Percentiles rank a stretch among this genome's conserved stretches.
phyloP scores from a whole-genome alignment of 1,139 yeast genomes.

The Schwanniomyces etchellsii region DNA sequence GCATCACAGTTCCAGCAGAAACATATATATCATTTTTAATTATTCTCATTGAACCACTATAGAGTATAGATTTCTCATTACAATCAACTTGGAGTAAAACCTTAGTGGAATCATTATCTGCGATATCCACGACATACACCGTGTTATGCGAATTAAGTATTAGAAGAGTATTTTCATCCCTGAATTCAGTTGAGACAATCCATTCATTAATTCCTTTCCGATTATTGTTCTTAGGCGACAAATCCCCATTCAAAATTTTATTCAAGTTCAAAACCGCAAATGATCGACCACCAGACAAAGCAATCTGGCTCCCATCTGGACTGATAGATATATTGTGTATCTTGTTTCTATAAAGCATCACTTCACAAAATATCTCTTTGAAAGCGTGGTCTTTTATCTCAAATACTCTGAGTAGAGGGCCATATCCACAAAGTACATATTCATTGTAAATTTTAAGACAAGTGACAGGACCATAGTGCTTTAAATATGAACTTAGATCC shows the following conservation, averaged over 20 bases:
- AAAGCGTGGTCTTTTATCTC: slow-evolving; percentile 27
- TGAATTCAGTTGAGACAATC: slow-evolving; percentile 60
- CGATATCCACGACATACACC: slow-evolving; percentile 44
- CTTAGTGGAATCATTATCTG: slow-evolving; percentile 5
- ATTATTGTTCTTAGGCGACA: slow-evolving; percentile 5
- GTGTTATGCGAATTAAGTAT: slow-evolving; percentile 79
- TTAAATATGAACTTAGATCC: slow-evolving; percentile 12
- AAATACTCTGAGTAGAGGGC: slow-evolving; percentile 59
- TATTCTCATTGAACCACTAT: slow-evolving; percentile 72
- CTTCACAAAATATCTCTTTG: slow-evolving; percentile 30
- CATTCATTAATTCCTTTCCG: slow-evolving; percentile 68
- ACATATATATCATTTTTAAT: slow-evolving; percentile 42
- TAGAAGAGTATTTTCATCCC: slow-evolving; percentile 31
- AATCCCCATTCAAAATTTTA: slow-evolving; percentile 11
- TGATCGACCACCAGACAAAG: slow-evolving; percentile 73
- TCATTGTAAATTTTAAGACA: slow-evolving; percentile 43
- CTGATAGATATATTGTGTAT: slow-evolving; percentile 64
- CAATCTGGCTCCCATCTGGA: slow-evolving; percentile 23
- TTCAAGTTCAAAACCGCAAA: slow-evolving; percentile 37
- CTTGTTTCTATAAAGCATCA: slow-evolving; percentile 63
- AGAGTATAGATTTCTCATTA: slow-evolving; percentile 75
- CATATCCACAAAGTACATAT: slow-evolving; percentile 63
- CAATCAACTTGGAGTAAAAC: slow-evolving; percentile 41
- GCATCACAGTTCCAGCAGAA: slow-evolving; percentile 91
- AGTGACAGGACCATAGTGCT: slow-evolving; percentile 76